A percentile compares a stretch with the other conserved stretches of the same genome.
These are phyloP conservation scores for Brassica rapa DNA, from an alignment of 345 rosid species.

Conservation along the genomic window DNA sequence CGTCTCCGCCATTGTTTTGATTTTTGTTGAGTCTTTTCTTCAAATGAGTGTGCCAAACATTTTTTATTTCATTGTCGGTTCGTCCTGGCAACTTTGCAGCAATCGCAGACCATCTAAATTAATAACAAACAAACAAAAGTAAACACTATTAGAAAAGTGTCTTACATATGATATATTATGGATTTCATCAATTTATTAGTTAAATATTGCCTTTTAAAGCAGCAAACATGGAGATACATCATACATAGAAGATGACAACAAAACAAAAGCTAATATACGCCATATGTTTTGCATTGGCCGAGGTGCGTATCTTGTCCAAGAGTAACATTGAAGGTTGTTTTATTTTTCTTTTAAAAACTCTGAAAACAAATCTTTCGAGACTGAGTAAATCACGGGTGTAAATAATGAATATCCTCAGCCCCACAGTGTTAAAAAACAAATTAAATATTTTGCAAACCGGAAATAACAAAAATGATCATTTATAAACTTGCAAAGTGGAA, in stretches of 20 bases:
- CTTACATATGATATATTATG: not conserved
- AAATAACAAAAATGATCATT: not conserved
- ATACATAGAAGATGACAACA: constrained; percentile 30
- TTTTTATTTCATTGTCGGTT: constrained; percentile 85
- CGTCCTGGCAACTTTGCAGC: constrained; percentile 80
- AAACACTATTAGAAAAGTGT: constrained; percentile 10
- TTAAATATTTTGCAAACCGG: constrained; percentile 13
- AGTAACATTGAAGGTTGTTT: constrained; percentile 8
- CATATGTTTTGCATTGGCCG: constrained; percentile 37
- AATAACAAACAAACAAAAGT: constrained; percentile 20
- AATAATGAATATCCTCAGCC: constrained; percentile 13
- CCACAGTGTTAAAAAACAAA: not conserved
- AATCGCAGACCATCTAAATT: constrained; percentile 78
- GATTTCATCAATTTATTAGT: constrained; percentile 31
- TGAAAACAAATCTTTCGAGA: constrained; percentile 1
- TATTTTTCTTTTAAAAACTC: not conserved
- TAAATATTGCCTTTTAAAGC: constrained; percentile 6
- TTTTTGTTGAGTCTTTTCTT: constrained; percentile 59
- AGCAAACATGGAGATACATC: constrained; percentile 32
- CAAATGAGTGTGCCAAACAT: constrained; percentile 83
- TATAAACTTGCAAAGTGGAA: not conserved
- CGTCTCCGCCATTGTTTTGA: constrained; percentile 36
- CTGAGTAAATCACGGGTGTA: constrained; percentile 32
- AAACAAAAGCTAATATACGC: constrained; percentile 20
- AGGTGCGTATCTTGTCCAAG: constrained; percentile 22